Base-by-base conservation (phyloP, 352 stramenopile genomes). In the Aphanomyces stellatus region DNA sequence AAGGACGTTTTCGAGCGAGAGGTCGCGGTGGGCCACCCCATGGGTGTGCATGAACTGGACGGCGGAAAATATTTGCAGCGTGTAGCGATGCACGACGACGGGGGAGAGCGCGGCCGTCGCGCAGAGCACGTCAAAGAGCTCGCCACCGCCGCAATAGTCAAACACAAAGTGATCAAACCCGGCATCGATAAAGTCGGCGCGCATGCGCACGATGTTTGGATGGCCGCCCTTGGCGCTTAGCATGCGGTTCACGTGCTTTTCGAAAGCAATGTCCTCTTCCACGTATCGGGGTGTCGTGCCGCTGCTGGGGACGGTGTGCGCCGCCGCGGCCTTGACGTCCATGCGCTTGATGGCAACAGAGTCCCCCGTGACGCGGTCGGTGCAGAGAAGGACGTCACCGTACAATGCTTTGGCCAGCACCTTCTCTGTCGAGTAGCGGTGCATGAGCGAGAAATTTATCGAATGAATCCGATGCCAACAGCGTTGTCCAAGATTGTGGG, bases 351-450 rank as follows among this genome's bases (percentile, higher is more conserved):
- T 83, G 42, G 85, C 85, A 63, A 93, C 79, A 22, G 77, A 70
- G 53, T 90, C 78, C 67, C 80, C 79, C 8, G 79, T 78, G 10
- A 77, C 77, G 48, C 72, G 71, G 74, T 93, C 81, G 53, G 76
- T 66, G 61, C 80, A 88, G 56, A 93, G 74, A 51, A 93, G 69
- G 71, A 93, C 85, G 67, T 93, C 85, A n/a, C 85, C 85, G 69
- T 91, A 93, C 31, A 93, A 79, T 48, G 85, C 81, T 6, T 81
- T 78, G 41, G 81, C 80, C 0, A 93, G 75, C 1, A 81, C 79
- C 62, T 79, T 76, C 72, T 91, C 79, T 70, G 91, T 91, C 71
- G 88, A 75, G 67, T 93, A 93, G 66, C 87, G 72, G 70, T 93
- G 81, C 65, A 93, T 62, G 33, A 62, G 11, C 49, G 13, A 31